phyloP scores from a whole-genome alignment of 495 filamentous ascomycete genomes.

The Penicillium chermesinum region DNA sequence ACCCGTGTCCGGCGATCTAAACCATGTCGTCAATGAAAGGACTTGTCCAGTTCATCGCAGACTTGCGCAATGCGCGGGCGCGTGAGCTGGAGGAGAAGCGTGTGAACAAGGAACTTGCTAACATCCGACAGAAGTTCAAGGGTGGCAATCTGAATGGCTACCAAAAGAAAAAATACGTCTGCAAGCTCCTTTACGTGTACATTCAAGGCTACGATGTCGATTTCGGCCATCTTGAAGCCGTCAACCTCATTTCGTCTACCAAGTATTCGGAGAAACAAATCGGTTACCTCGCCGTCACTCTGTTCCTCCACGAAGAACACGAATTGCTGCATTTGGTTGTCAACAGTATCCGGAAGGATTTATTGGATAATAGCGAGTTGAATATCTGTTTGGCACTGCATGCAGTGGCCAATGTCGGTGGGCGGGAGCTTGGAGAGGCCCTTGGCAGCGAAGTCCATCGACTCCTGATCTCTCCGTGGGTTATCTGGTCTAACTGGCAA shows the following conservation, averaged over 20 bases:
- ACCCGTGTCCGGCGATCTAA: background rate
- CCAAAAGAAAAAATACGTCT: constrained; percentile 99
- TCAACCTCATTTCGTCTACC: constrained; percentile 91
- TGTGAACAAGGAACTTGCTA: constrained; percentile 98
- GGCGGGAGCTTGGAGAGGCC: constrained; percentile 95
- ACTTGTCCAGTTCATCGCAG: constrained; percentile 97
- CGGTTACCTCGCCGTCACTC: constrained; percentile 93
- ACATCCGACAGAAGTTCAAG: constrained; percentile 76
- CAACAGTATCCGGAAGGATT: constrained; percentile 96
- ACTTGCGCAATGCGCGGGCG: constrained; percentile 89
- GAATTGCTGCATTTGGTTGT: constrained; percentile 94
- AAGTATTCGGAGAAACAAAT: constrained; percentile 99
- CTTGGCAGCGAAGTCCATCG: constrained; percentile 90
- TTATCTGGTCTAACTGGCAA: constrained; percentile 15
- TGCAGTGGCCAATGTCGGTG: constrained; percentile 96
- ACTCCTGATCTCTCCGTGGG: constrained; percentile 91
- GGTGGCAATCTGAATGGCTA: constrained; percentile 90
- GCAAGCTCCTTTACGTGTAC: constrained; percentile 99
- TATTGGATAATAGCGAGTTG: constrained; percentile 90
- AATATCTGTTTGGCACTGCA: constrained; percentile 98
- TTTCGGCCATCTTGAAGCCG: constrained; percentile 96
- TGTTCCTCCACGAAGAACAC: constrained; percentile 96
- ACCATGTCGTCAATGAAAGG: constrained; percentile 72
- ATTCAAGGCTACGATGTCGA: constrained; percentile 99
- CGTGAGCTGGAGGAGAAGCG: constrained; percentile 97